Evolutionary conservation across 2,329 filamentous ascomycete species (phyloP).

Genomic region (Truncatella angustata): DNA sequence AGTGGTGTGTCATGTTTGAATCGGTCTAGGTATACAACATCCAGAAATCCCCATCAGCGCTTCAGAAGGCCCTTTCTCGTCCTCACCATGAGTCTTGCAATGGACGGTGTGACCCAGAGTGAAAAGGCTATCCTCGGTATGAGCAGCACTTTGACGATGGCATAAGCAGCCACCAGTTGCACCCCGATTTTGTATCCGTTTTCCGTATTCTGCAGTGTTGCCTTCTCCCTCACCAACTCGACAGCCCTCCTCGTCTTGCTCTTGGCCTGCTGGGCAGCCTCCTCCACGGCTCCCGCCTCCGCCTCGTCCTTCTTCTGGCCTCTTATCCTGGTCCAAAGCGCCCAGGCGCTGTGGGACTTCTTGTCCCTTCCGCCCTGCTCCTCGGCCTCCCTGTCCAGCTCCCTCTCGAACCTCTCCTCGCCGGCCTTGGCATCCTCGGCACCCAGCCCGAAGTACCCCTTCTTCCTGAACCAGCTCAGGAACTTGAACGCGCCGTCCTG

Average conservation of each 20-base stretch:
- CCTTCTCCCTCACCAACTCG: constrained; percentile 21
- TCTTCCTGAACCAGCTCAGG: constrained; percentile 72
- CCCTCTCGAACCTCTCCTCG: constrained; percentile 17
- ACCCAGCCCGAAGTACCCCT: constrained; percentile 75
- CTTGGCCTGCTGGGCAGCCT: constrained; percentile 8
- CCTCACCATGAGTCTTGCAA: constrained; percentile 66
- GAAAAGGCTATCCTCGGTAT: constrained; percentile 75
- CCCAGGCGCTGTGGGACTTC: constrained; percentile 19
- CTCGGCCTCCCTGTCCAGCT: constrained; percentile 26
- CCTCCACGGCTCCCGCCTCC: constrained; percentile 19
- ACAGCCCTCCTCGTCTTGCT: constrained; percentile 18
- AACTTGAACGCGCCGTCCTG: constrained; percentile 69
- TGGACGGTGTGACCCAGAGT: constrained; percentile 90
- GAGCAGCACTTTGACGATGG: constrained; percentile 81
- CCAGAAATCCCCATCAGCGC: constrained; percentile 8
- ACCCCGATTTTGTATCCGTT: constrained; percentile 53
- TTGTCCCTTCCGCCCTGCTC: constrained; percentile 18
- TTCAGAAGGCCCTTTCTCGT: constrained; percentile 23
- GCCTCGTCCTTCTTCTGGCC: constrained; percentile 21
- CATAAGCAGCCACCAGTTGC: constrained; percentile 84
- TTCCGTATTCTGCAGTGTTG: constrained; percentile 26
- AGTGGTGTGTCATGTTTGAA: neutral
- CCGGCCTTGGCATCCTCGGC: constrained; percentile 21
- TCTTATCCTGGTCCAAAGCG: constrained; percentile 29
- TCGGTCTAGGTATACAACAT: neutral